Evolutionary conservation across 1,284 basidiomycete genomes (phyloP), one percentile per base, ranked within the genome.

Genomic region (Austroboletus novae-zelandiae): DNA sequence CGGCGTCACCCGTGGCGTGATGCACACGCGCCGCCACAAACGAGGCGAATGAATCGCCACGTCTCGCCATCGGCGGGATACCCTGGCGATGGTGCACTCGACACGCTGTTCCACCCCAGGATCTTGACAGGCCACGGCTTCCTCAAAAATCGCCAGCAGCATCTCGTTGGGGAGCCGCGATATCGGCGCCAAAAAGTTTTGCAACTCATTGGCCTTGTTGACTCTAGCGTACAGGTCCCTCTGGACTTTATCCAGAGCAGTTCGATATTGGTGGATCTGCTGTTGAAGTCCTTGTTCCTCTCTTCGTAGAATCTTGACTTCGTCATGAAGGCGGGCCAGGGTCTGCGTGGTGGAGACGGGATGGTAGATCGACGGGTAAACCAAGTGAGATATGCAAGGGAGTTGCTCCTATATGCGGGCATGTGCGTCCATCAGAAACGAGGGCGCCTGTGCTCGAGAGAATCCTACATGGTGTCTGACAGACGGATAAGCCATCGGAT

Each of bases 91-190:
- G 32, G 46, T 50, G 6, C 51, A 65, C 25, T 69, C 66, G 15
- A 51, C 48, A 40, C 55, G 60, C 29, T 45, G 47, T 37, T 55
- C 62, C 7, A 47, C 51, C 25, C 53, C 43, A 0, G 60, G 43
- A 34, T 68, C 55, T 31, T 69, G 65, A 27, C 53, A 61, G 0
- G 43, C 51, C 13, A 66, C 64, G 6, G 57, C 60, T 40, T 65
- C 67, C 40, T 69, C 64, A 14, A 66, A 69, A 17, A 66, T 60
- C 5, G 55, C 52, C 4, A 69, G 54, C 9, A 68, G 34, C 43
- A 68, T 65, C 45, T 66, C 64, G 36, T 68, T 64, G 1, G 64
- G 64, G 35, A 68, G 56, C 40, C 43, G 63, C 11, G 64, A 65
- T 29, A 66, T 49, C 34, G 62, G 58, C 2, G 64, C 67, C 10